Conservation (phyloP, 495 filamentous ascomycete genomes). For the Xylaria nigripes region DNA sequence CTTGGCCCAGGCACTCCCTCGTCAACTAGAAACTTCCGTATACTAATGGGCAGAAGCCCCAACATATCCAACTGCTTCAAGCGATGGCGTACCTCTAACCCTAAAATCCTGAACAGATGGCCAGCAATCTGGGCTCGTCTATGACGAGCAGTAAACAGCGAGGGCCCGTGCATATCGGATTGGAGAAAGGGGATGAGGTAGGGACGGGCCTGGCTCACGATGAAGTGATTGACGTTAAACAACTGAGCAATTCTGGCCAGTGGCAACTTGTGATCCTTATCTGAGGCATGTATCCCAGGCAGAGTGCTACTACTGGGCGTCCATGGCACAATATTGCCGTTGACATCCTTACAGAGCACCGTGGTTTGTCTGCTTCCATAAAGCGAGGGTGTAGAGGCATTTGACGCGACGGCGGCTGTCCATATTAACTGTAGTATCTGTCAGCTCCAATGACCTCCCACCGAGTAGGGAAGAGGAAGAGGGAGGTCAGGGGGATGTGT, state of each 20-base stretch:
- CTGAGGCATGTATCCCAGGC: slow-evolving; percentile 59
- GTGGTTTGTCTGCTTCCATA: slow-evolving; percentile 53
- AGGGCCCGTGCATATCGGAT: slow-evolving; percentile 69
- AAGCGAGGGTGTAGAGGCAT: slow-evolving; percentile 61
- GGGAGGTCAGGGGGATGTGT: neutral
- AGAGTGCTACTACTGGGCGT: slow-evolving; percentile 58
- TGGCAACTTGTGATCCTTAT: slow-evolving; percentile 70
- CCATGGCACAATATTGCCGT: slow-evolving; percentile 76
- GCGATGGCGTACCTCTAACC: slow-evolving; percentile 72
- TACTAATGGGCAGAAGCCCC: slow-evolving; percentile 55
- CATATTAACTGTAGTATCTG: slow-evolving; percentile 58
- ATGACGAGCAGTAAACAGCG: slow-evolving; percentile 49
- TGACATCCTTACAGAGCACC: slow-evolving; percentile 75
- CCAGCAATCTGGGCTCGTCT: slow-evolving; percentile 48
- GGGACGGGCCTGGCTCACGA: slow-evolving; percentile 69
- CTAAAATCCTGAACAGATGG: slow-evolving; percentile 59
- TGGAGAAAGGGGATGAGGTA: slow-evolving; percentile 81
- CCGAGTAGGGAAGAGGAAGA: neutral
- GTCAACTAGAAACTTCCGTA: slow-evolving; percentile 77
- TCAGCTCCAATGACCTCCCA: slow-evolving; percentile 7
- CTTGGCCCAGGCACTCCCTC: slow-evolving; percentile 77
- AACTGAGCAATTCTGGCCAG: slow-evolving; percentile 78
- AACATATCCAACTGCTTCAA: slow-evolving; percentile 75
- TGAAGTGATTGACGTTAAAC: slow-evolving; percentile 90
- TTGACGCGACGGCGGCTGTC: slow-evolving; percentile 90